Conservation (phyloP, 2,329 filamentous ascomycete genomes). For the Aspergillus intermedius region DNA sequence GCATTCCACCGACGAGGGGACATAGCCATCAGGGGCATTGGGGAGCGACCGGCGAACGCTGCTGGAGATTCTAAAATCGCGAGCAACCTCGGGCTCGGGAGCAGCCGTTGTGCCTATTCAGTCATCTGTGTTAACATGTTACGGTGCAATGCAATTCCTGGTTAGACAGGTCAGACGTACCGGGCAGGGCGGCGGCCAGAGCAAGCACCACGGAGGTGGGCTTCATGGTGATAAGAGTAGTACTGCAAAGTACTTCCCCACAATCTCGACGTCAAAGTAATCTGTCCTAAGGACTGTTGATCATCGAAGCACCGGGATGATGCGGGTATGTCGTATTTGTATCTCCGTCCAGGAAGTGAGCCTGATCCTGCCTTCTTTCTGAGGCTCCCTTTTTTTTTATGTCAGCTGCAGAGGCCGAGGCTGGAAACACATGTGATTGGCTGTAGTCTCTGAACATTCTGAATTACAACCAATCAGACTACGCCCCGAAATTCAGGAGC, state of each 20-base stretch:
- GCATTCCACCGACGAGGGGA: constrained; percentile 62
- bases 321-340: no score
- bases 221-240: constrained; percentile 8
- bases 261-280: no score
- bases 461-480: not conserved
- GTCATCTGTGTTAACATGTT: not conserved
- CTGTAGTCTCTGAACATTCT: no score
- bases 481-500: not conserved
- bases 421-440: no score
- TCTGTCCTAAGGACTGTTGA: no score
- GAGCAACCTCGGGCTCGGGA: constrained; percentile 6
- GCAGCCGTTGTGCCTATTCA: constrained; percentile 14
- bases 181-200: constrained; percentile 12
- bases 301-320: no score
- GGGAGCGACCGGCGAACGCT: constrained; percentile 41
- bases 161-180: constrained; percentile 6
- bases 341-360: no score
- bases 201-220: constrained; percentile 6
- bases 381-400: not conserved
- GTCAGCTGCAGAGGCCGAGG: not conserved
- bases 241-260: not conserved
- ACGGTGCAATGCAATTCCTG: not conserved
- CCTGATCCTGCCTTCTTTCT: no score
- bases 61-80: constrained; percentile 6
- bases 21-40: constrained; percentile 63